Base-by-base conservation (phyloP, 345 rosid species). In the Abelmoschus esculentus region DNA sequence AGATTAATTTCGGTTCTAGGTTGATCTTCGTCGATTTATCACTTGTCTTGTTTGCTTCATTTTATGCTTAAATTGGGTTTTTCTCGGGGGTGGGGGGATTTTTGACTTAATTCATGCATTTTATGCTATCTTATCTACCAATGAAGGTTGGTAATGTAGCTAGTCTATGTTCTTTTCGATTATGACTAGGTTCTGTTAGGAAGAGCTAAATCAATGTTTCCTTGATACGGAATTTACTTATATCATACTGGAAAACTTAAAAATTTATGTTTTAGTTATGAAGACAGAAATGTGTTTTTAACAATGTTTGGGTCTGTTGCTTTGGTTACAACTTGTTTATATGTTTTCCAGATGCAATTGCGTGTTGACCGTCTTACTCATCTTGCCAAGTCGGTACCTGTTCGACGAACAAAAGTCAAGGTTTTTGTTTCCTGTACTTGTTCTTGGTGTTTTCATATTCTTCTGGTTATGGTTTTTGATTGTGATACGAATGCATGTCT, bases 281-380 rank as follows among this genome's bases (percentile, higher is more conserved):
- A 18, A 29, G 34, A 10, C 13, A 42, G 46, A 42, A 42, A 9
- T 10, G 42, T 64, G 11, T 12, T 3, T 12, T 64, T 64, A 19
- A 11, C 53, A 64, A 40, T 47, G 50, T 44, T 42, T 7, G 31
- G 15, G 18, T 17, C 12, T 62, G 19, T 12, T 64, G 3, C 17
- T 64, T 64, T 19, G 34, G 53, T 44, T 44, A 1, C 22, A 42
- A 64, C 34, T 42, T 64, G 11, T 13, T 62, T 19, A 42, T 64
- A 1, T 6, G 34, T 6, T 22, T 42, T 64, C n/a, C 68, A 64
- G 68, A 31, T 64, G 54, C 68, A 22, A 44, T 13, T 9, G 0
- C 68, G 74, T 47, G 87, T 89, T 55, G 84, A 83, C 19, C 85
- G 67, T 76, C 82, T 93, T 22, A 55, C 82, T 1, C 73, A 81